These are phyloP conservation scores for Ceratocystis cacaofunesta DNA, from an alignment of 2,329 filamentous ascomycete genomes.

Conservation along the genomic window DNA sequence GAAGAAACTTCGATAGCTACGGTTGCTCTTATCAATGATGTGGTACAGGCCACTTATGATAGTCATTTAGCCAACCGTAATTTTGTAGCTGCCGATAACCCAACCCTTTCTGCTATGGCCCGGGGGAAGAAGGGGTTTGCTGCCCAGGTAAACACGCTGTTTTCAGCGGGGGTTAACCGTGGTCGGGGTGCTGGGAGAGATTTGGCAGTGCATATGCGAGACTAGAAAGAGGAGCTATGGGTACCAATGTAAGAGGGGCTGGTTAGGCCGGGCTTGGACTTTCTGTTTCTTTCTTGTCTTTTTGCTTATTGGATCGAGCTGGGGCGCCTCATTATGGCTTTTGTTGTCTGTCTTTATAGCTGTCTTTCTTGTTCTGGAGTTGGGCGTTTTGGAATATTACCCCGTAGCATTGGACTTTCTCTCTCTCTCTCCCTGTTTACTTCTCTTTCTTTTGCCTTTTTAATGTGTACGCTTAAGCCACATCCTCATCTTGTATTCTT, in stretches of 20 bases:
- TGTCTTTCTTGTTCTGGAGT: neutral
- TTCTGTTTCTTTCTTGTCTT: neutral
- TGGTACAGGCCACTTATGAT: constrained; percentile 57
- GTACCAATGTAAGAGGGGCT: too few species aligned
- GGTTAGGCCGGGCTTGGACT: too few species aligned
- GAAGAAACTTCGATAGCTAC: constrained; percentile 77
- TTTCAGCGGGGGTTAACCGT: too few species aligned
- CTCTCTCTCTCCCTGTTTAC: neutral
- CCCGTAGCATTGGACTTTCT: neutral
- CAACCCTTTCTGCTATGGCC: neutral
- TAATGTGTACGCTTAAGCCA: too few species aligned
- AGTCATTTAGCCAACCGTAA: constrained; percentile 65
- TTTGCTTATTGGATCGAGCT: neutral
- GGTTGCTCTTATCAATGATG: constrained; percentile 56
- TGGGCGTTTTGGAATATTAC: neutral
- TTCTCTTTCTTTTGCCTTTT: neutral
- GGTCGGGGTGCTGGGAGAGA: too few species aligned
- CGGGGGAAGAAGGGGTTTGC: too few species aligned
- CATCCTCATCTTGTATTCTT: too few species aligned
- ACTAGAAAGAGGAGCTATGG: too few species aligned
- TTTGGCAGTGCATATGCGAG: too few species aligned
- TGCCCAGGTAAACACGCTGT: too few species aligned
- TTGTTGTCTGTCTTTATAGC: neutral
- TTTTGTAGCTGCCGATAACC: constrained; percentile 43
- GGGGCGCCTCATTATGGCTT: neutral